A percentile compares a stretch with the other conserved stretches of the same genome.
Evolutionary conservation across 2,329 filamentous ascomycete species (phyloP).

Genomic region (Fusarium hostae): DNA sequence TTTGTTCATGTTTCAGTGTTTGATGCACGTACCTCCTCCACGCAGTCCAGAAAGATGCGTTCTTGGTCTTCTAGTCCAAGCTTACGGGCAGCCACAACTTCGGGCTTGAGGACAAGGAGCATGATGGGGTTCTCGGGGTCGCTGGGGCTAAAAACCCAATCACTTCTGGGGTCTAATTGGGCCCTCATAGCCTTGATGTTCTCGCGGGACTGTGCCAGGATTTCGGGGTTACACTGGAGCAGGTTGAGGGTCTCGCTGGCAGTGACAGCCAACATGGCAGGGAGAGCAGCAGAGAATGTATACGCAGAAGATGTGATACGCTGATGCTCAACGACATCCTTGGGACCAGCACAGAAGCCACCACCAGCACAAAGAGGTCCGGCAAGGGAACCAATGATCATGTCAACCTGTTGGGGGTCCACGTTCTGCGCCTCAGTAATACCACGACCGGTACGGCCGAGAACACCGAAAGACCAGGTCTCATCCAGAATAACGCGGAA

Average conservation of each 20-base stretch:
- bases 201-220: slow-evolving; percentile 81
- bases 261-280: slow-evolving; percentile 94
- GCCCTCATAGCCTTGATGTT: slow-evolving; percentile 86
- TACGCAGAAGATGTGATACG: slow-evolving; percentile 92
- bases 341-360: slow-evolving; percentile 92
- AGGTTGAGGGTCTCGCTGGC: slow-evolving; percentile 90
- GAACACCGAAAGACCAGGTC: slow-evolving; percentile 95
- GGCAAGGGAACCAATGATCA: slow-evolving; percentile 94
- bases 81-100: slow-evolving; percentile 77
- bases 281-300: slow-evolving; percentile 94
- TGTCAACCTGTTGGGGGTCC: slow-evolving; percentile 91
- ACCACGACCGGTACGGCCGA: slow-evolving; percentile 90
- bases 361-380: slow-evolving; percentile 92
- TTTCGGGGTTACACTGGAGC: slow-evolving; percentile 86
- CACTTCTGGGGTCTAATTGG: slow-evolving; percentile 90
- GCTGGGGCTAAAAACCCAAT: slow-evolving; percentile 90
- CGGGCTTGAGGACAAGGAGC: slow-evolving; percentile 83
- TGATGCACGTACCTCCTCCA: slow-evolving; percentile 84
- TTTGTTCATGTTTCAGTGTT: neutral
- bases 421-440: slow-evolving; percentile 97
- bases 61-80: slow-evolving; percentile 83
- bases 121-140: slow-evolving; percentile 86
- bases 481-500: slow-evolving; percentile 98
- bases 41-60: slow-evolving; percentile 84
- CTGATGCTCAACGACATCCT: slow-evolving; percentile 95